Conservation (phyloP, 805 yeast species). For the Henningerozyma blattae region DNA sequence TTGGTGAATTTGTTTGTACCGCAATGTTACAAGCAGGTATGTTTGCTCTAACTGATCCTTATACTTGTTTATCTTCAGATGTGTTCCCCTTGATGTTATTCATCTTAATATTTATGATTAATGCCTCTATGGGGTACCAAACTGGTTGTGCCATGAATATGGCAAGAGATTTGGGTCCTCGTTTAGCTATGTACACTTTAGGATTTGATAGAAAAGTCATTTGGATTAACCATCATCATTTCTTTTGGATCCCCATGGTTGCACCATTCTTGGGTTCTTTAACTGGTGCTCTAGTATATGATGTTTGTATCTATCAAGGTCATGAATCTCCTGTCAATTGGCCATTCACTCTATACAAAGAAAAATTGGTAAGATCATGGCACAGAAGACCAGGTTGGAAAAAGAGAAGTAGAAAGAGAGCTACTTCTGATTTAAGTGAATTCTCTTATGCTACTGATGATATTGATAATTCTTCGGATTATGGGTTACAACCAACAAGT, state of each 20-base stretch:
- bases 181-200: constrained; percentile 35
- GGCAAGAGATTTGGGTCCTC: constrained; percentile 45
- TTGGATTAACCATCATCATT: constrained; percentile 29
- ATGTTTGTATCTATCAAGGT: constrained; percentile 38
- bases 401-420: constrained; percentile 15
- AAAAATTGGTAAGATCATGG: constrained; percentile 16
- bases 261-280: constrained; percentile 39
- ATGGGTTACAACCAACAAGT: constrained; percentile 4
- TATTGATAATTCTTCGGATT: constrained; percentile 5
- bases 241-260: constrained; percentile 42
- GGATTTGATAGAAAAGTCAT: constrained; percentile 34
- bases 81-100: constrained; percentile 37
- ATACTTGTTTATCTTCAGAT: constrained; percentile 34
- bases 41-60: constrained; percentile 40
- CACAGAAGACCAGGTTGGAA: constrained; percentile 22
- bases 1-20: constrained; percentile 35
- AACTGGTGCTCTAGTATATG: constrained; percentile 40
- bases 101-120: constrained; percentile 32
- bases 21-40: constrained; percentile 35
- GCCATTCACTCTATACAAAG: constrained; percentile 22
- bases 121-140: constrained; percentile 37
- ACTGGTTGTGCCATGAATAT: constrained; percentile 45
- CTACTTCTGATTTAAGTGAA: constrained; percentile 18
- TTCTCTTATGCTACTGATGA: constrained; percentile 17
- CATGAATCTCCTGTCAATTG: constrained; percentile 40